Percentiles rank a stretch among this genome's conserved stretches.
Conservation (phyloP, 768 basidiomycete species). For the Lactarius pseudohatsudake region DNA sequence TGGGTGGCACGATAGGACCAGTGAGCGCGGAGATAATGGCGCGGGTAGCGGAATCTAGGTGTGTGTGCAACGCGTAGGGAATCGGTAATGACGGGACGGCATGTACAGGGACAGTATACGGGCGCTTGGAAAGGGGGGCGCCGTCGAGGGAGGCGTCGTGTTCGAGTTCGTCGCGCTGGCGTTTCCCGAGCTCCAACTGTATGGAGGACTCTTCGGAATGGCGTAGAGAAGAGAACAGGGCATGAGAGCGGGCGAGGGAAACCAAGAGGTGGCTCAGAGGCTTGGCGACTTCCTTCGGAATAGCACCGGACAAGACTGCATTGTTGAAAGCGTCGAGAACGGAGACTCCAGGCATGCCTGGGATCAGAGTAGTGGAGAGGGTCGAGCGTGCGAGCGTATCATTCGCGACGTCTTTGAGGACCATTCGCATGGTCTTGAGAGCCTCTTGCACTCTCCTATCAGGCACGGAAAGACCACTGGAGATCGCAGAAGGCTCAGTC, state of each 20-base stretch:
- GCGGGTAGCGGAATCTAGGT: slow-evolving; percentile 61
- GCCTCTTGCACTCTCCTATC: slow-evolving; percentile 54
- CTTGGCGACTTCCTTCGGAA: slow-evolving; percentile 54
- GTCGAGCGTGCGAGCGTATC: slow-evolving; percentile 57
- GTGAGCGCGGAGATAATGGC: slow-evolving; percentile 52
- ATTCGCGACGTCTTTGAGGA: slow-evolving; percentile 56
- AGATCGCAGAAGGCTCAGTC: slow-evolving; percentile 7
- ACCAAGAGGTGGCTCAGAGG: slow-evolving; percentile 63
- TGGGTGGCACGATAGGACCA: background rate
- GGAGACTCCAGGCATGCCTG: slow-evolving; percentile 47
- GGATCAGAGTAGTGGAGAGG: slow-evolving; percentile 52
- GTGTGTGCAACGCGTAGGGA: slow-evolving; percentile 47
- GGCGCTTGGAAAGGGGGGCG: slow-evolving; percentile 33
- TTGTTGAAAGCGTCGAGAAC: slow-evolving; percentile 57
- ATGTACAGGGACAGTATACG: slow-evolving; percentile 29
- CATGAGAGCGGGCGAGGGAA: slow-evolving; percentile 61
- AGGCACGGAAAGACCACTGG: background rate
- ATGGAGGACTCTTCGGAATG: slow-evolving; percentile 62
- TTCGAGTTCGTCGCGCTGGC: slow-evolving; percentile 57
- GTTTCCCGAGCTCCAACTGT: slow-evolving; percentile 70
- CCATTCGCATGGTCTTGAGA: slow-evolving; percentile 61
- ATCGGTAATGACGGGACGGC: slow-evolving; percentile 30
- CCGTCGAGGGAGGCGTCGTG: slow-evolving; percentile 35
- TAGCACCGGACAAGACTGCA: slow-evolving; percentile 46
- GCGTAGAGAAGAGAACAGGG: slow-evolving; percentile 62